phyloP scores from a whole-genome alignment of 1,284 basidiomycete genomes.

The Heterobasidion parviporum region DNA sequence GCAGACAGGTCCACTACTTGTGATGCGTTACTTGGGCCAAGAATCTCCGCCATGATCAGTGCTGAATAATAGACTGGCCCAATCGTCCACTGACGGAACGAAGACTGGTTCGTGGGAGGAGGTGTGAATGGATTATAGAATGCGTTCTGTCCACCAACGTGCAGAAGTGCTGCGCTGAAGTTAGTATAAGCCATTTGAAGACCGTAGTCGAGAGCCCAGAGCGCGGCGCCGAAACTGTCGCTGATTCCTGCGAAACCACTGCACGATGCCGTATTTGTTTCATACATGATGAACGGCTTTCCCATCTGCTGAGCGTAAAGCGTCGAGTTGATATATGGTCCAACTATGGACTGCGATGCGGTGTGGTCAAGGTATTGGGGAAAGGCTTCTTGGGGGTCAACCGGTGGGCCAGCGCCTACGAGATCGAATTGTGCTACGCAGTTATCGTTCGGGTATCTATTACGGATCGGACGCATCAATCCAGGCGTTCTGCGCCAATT shows the following conservation, averaged over 20 bases:
- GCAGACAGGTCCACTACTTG: slow-evolving; percentile 53
- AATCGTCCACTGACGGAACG: slow-evolving; percentile 53
- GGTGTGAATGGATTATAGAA: slow-evolving; percentile 32
- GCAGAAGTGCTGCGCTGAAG: slow-evolving; percentile 28
- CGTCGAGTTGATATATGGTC: slow-evolving; percentile 42
- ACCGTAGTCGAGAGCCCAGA: slow-evolving; percentile 60
- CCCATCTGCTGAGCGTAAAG: slow-evolving; percentile 30
- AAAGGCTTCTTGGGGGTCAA: slow-evolving; percentile 46
- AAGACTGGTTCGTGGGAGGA: slow-evolving; percentile 52
- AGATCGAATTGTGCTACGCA: slow-evolving; percentile 45
- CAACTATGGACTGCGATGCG: slow-evolving; percentile 34
- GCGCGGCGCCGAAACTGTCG: slow-evolving; percentile 37
- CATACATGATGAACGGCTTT: slow-evolving; percentile 49
- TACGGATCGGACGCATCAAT: not conserved
- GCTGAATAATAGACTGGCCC: slow-evolving; percentile 65
- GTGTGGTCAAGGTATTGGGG: slow-evolving; percentile 51
- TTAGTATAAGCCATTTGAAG: slow-evolving; percentile 36
- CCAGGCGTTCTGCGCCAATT: not conserved
- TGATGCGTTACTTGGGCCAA: slow-evolving; percentile 50
- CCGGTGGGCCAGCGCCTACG: slow-evolving; percentile 21
- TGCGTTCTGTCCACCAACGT: slow-evolving; percentile 30
- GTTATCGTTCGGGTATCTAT: slow-evolving; percentile 47
- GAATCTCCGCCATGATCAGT: slow-evolving; percentile 57
- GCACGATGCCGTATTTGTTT: slow-evolving; percentile 51
- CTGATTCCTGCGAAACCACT: slow-evolving; percentile 48